phyloP scores from a whole-genome alignment of 2,329 filamentous ascomycete genomes.

The Diaporthe vexans region DNA sequence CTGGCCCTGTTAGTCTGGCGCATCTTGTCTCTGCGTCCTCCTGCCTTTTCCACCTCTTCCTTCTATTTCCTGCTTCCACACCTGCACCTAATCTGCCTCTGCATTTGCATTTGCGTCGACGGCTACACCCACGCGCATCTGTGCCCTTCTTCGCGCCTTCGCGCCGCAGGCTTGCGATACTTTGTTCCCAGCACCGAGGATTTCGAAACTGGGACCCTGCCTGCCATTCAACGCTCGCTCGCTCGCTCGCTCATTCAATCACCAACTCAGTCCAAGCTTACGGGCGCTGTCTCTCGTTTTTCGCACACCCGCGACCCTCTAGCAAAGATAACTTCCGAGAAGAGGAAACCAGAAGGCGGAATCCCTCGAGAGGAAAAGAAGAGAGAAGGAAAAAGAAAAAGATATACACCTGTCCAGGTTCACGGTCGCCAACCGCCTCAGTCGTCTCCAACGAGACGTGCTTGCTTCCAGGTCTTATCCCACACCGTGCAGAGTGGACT shows the following conservation, averaged over 20 bases:
- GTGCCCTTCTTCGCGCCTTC: not conserved
- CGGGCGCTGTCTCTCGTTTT: constrained; percentile 34
- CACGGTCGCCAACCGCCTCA: not conserved
- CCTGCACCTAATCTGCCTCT: not conserved
- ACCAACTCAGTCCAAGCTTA: constrained; percentile 3
- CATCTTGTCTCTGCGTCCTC: constrained; percentile 3
- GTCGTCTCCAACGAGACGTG: not conserved
- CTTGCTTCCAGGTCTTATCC: not conserved
- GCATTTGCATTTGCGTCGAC: not conserved
- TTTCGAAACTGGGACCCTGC: not conserved
- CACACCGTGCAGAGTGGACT: constrained; percentile 7
- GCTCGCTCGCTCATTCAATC: constrained; percentile 11
- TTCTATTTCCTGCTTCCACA: not conserved
- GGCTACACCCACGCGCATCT: not conserved
- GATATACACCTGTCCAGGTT: not conserved
- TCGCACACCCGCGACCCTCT: constrained; percentile 25
- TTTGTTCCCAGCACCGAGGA: not conserved
- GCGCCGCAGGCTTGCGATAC: not conserved
- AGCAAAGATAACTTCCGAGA: not conserved
- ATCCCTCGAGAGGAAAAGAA: not conserved
- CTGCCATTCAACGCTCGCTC: not conserved
- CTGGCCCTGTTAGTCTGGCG: constrained; percentile 11
- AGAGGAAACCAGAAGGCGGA: not conserved
- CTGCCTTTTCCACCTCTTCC: constrained; percentile 10
- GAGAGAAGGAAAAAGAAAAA: not conserved